Evolutionary conservation across 2,329 filamentous ascomycete species (phyloP).

Genomic region (Alternaria rosae): DNA sequence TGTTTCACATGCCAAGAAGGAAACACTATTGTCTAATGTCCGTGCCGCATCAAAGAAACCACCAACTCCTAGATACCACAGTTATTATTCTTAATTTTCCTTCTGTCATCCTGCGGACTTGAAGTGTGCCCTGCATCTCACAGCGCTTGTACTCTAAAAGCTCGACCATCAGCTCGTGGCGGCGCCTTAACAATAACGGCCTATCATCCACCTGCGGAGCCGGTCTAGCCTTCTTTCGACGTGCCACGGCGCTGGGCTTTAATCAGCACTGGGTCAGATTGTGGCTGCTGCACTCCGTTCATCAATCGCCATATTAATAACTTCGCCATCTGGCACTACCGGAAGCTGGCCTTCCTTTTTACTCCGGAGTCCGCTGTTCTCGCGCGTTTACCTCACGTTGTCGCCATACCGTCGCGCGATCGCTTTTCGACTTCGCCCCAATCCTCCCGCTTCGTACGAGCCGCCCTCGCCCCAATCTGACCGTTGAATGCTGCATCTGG

Average conservation of each 20-base stretch:
- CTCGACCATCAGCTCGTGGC: slow-evolving; percentile 15
- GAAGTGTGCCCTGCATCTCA: slow-evolving; percentile 3
- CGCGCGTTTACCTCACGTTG: slow-evolving; percentile 14
- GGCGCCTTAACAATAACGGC: slow-evolving; percentile 21
- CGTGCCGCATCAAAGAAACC: not conserved
- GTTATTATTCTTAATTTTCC: not conserved
- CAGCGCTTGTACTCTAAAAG: slow-evolving; percentile 2
- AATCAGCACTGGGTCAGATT: slow-evolving; percentile 21
- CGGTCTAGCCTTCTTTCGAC: slow-evolving; percentile 22
- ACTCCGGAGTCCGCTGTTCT: slow-evolving; percentile 6
- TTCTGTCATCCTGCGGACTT: not conserved
- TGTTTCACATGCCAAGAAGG: slow-evolving; percentile 35
- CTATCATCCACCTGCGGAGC: slow-evolving; percentile 26
- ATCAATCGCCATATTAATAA: slow-evolving; percentile 27
- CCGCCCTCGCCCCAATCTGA: slow-evolving; percentile 23
- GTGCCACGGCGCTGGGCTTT: slow-evolving; percentile 24
- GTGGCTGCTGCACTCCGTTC: slow-evolving; percentile 23
- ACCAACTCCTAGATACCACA: not conserved
- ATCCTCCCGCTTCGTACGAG: slow-evolving; percentile 22
- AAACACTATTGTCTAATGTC: slow-evolving; percentile 18
- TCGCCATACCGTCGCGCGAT: slow-evolving; percentile 15
- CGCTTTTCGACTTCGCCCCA: slow-evolving; percentile 12
- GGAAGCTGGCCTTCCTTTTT: slow-evolving; percentile 43
- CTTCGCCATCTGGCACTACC: slow-evolving; percentile 35
- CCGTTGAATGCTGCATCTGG: slow-evolving; percentile 9